A percentile compares a stretch with the other conserved stretches of the same genome.
Evolutionary conservation across 306 rosid species (phyloP).

Genomic region (Acacia melanoxylon): DNA sequence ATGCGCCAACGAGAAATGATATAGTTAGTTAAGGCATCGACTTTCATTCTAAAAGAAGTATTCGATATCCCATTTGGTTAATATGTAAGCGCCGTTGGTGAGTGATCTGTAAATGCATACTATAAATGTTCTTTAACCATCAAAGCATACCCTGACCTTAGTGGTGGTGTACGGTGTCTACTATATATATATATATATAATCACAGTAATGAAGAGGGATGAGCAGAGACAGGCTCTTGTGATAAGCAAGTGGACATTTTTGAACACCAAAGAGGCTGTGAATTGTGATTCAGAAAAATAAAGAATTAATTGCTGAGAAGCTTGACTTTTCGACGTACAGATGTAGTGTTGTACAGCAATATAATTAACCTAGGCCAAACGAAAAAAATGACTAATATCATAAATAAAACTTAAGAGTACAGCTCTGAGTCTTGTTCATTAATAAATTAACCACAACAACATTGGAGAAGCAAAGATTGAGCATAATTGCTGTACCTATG

Average conservation of each 20-base stretch:
- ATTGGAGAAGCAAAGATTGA: conserved; percentile 15
- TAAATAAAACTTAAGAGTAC: conserved; percentile 32
- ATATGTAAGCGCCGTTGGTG: no score
- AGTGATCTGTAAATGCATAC: no score
- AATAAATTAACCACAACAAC: conserved; percentile 34
- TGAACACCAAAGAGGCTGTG: neutral
- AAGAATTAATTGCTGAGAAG: conserved; percentile 3
- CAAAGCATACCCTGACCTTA: no score
- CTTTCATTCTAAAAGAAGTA: no score
- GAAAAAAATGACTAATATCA: conserved; percentile 24
- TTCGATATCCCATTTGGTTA: no score
- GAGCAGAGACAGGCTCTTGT: no score
- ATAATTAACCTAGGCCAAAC: conserved; percentile 24
- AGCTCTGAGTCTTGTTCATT: conserved; percentile 30
- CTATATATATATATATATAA: no score
- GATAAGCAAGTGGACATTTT: neutral
- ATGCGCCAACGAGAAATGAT: no score
- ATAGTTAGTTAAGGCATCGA: no score
- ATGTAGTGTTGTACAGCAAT: conserved; percentile 20
- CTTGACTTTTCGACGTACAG: conserved; percentile 21
- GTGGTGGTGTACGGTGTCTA: no score
- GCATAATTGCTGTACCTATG: conserved; percentile 26
- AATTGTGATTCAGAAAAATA: neutral
- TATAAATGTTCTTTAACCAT: no score
- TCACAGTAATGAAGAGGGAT: neutral